phyloP scores from a whole-genome alignment of 108 stramenopile species.

The Schizochytrium sp. region DNA sequence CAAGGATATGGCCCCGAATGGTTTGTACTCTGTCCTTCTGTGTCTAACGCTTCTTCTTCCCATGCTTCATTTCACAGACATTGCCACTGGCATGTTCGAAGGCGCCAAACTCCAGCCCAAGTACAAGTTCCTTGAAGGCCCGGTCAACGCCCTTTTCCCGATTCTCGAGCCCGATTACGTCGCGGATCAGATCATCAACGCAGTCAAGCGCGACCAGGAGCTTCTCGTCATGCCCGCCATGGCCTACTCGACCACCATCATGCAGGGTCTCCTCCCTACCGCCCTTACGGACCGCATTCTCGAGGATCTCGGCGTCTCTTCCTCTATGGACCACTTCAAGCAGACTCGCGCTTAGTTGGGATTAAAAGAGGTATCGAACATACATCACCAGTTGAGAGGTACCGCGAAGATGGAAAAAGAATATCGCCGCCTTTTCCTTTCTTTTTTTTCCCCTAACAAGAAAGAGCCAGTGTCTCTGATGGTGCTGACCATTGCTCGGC shows the following conservation, averaged over 20 bases:
- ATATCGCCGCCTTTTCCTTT: too few species aligned
- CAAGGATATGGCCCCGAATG: too few species aligned
- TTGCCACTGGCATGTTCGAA: conserved; percentile 43
- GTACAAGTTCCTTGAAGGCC: background rate
- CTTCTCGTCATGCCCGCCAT: conserved; percentile 26
- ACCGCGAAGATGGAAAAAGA: too few species aligned
- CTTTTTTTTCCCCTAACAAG: too few species aligned
- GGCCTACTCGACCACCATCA: background rate
- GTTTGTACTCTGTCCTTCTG: too few species aligned
- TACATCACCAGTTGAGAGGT: too few species aligned
- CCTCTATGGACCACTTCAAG: conserved; percentile 33
- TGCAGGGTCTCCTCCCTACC: conserved; percentile 21
- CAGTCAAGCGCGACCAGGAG: background rate
- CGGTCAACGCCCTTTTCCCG: conserved; percentile 23
- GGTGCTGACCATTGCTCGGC: too few species aligned
- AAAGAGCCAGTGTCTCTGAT: too few species aligned
- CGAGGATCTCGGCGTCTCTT: conserved; percentile 24
- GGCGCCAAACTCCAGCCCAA: conserved; percentile 16
- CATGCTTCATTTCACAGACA: background rate
- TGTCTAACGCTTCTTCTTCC: too few species aligned
- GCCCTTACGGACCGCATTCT: background rate
- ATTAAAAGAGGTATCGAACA: too few species aligned
- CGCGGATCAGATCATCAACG: conserved; percentile 19
- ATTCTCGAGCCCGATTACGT: conserved; percentile 33
- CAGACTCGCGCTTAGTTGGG: background rate